A percentile compares a stretch with the other conserved stretches of the same genome.
Evolutionary conservation across 1,284 basidiomycete species (phyloP).

Genomic region (Prillingera fragicola): DNA sequence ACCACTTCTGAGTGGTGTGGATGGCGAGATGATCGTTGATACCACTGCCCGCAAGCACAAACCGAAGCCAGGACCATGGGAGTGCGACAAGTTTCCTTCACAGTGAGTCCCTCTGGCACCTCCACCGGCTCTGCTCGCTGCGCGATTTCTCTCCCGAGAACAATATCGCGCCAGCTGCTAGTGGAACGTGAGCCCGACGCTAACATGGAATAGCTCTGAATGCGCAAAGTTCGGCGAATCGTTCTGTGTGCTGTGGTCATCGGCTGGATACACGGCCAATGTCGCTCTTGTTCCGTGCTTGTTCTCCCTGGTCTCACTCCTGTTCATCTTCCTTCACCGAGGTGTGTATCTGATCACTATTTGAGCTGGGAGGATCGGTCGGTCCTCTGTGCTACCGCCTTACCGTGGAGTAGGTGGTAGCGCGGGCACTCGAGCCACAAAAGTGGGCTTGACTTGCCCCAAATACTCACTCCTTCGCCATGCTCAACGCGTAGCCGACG

Average conservation of each 20-base stretch:
- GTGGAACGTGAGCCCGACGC: neutral
- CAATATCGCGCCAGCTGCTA: neutral
- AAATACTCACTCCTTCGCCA: too few relatives aligned
- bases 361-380: too few relatives aligned
- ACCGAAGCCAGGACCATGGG: conserved; percentile 11
- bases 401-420: too few relatives aligned
- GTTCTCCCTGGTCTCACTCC: conserved; percentile 38
- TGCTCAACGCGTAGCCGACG: neutral
- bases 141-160: too few relatives aligned
- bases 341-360: conserved; percentile 28
- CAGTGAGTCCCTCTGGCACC: conserved; percentile 22
- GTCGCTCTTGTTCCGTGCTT: conserved; percentile 45
- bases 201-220: conserved; percentile 35
- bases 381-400: too few relatives aligned
- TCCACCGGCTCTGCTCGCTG: neutral
- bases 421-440: too few relatives aligned
- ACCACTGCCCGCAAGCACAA: neutral
- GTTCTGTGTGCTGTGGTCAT: conserved; percentile 43
- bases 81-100: conserved; percentile 43
- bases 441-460: too few relatives aligned
- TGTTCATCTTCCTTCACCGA: conserved; percentile 47
- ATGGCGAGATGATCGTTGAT: too few relatives aligned
- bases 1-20: too few relatives aligned
- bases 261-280: conserved; percentile 45
- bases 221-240: conserved; percentile 44